Conservation (phyloP, 768 basidiomycete species). For the Lyophyllum atratum region DNA sequence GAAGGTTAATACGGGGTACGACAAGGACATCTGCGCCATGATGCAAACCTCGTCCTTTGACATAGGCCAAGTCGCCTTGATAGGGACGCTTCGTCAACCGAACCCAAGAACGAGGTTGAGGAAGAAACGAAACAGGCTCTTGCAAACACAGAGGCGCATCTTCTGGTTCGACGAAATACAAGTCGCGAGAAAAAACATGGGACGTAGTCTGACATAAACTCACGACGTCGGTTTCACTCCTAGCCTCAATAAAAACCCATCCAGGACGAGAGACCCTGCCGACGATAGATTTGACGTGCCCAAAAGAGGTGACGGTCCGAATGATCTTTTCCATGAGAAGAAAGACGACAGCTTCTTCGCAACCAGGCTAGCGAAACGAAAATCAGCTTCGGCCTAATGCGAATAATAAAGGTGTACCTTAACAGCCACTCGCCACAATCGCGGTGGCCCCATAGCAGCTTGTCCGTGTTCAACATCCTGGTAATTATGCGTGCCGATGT, state of each 20-base stretch:
- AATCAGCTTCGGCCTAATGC: neutral
- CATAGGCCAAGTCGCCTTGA: conserved; percentile 1
- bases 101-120: neutral
- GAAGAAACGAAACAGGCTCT: neutral
- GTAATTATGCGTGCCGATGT: neutral
- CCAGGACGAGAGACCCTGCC: too few relatives aligned
- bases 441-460: neutral
- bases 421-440: neutral
- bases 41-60: neutral
- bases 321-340: too few relatives aligned
- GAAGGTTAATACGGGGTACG: neutral
- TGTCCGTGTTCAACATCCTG: neutral
- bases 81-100: neutral
- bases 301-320: too few relatives aligned
- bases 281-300: too few relatives aligned
- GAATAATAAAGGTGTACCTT: neutral
- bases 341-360: neutral
- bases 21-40: neutral
- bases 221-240: neutral
- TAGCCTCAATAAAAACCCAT: too few relatives aligned
- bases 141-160: neutral
- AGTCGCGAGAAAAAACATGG: neutral
- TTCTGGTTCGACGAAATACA: neutral
- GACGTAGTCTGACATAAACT: neutral
- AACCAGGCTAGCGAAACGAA: neutral